These are phyloP conservation scores for Pichia deserticola DNA, from an alignment of 805 yeast genomes.

Conservation along the genomic window DNA sequence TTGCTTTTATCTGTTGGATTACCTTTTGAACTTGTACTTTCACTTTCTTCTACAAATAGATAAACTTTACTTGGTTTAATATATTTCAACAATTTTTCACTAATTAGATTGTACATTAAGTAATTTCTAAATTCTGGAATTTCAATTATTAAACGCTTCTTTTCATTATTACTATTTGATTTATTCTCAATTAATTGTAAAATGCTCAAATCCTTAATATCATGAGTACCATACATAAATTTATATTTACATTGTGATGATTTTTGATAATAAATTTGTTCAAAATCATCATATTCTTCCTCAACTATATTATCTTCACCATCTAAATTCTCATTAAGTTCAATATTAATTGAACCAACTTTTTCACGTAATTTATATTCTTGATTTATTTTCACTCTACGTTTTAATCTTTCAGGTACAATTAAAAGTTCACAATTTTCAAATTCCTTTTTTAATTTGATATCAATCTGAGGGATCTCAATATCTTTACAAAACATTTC, in stretches of 20 bases:
- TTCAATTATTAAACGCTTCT: not conserved
- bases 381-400: not conserved
- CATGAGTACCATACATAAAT: constrained; percentile 2
- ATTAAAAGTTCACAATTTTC: not conserved
- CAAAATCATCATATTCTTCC: constrained; percentile 3
- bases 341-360: not conserved
- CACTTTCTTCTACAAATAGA: constrained; percentile 1
- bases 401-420: constrained; percentile 2
- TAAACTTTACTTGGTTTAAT: not conserved
- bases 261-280: not conserved
- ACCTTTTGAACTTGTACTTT: not conserved
- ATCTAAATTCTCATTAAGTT: not conserved
- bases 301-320: not conserved
- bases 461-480: not conserved
- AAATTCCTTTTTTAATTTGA: not conserved
- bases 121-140: constrained; percentile 1
- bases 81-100: not conserved
- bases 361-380: not conserved
- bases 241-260: not conserved
- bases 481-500: constrained; percentile 4
- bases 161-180: too few species aligned
- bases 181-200: not conserved
- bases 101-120: not conserved
- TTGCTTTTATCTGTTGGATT: not conserved
- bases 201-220: not conserved